These are phyloP conservation scores for Magnusiomyces magnusii DNA, from an alignment of 1,139 yeast genomes.

Conservation along the genomic window DNA sequence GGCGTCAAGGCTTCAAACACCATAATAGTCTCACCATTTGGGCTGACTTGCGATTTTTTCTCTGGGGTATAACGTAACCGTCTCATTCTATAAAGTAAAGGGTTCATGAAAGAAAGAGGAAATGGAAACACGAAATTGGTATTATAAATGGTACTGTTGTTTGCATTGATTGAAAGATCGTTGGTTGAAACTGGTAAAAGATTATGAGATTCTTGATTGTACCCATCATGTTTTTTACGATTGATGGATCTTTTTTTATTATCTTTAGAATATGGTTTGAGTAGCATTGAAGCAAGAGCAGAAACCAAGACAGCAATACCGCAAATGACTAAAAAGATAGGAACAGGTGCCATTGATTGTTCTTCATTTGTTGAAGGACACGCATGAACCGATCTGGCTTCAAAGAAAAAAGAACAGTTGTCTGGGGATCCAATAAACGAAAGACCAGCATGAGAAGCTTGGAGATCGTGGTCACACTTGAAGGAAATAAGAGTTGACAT, in stretches of 20 bases:
- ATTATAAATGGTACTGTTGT: not conserved
- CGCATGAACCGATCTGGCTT: constrained; percentile 78
- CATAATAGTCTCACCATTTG: not conserved
- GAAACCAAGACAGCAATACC: constrained; percentile 36
- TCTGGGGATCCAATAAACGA: constrained; percentile 64
- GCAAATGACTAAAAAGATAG: constrained; percentile 27
- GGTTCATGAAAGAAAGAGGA: not conserved
- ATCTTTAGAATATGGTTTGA: not conserved
- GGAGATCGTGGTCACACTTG: constrained; percentile 71
- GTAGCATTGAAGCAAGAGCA: constrained; percentile 25
- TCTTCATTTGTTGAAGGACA: constrained; percentile 68
- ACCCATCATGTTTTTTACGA: not conserved
- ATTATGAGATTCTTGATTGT: not conserved
- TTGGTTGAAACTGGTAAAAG: not conserved
- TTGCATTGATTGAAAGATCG: not conserved
- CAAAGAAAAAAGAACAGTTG: constrained; percentile 79
- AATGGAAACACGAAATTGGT: not conserved
- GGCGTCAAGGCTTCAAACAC: constrained; percentile 1
- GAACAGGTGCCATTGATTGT: constrained; percentile 27
- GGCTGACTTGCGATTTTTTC: not conserved
- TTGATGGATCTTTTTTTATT: not conserved
- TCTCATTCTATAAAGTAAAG: not conserved
- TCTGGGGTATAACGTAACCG: not conserved
- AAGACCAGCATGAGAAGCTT: constrained; percentile 46
- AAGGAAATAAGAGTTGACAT: constrained; percentile 66